phyloP scores from a whole-genome alignment of 2,329 filamentous ascomycete species.

The Clarireedia hainanense region DNA sequence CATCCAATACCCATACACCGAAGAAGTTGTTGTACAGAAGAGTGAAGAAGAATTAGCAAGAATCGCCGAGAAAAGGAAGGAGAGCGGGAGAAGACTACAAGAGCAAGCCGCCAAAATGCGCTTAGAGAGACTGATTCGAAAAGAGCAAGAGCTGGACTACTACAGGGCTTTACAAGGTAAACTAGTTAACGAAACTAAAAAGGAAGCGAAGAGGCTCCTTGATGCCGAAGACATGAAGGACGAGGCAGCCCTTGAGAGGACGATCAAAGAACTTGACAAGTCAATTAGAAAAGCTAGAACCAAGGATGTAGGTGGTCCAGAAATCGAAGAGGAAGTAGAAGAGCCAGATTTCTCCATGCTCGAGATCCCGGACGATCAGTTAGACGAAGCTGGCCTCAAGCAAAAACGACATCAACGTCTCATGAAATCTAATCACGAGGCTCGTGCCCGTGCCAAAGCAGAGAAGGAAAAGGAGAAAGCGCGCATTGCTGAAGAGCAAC shows the following conservation, averaged over 20 bases:
- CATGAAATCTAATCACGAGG: constrained; percentile 91
- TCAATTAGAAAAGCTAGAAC: constrained; percentile 84
- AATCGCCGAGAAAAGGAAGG: constrained; percentile 89
- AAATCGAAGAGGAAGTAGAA: constrained; percentile 71
- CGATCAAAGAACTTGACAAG: constrained; percentile 83
- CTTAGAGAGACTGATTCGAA: constrained; percentile 87
- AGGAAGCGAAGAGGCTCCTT: constrained; percentile 77
- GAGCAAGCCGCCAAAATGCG: constrained; percentile 98
- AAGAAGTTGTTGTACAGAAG: constrained; percentile 85
- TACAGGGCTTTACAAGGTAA: constrained; percentile 75
- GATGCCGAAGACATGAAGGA: constrained; percentile 91
- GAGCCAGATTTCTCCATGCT: constrained; percentile 80
- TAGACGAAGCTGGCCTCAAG: constrained; percentile 86
- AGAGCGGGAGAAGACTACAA: constrained; percentile 83
- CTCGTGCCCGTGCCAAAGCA: constrained; percentile 83
- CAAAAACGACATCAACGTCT: constrained; percentile 88
- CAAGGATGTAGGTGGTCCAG: constrained; percentile 80
- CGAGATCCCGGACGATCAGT: constrained; percentile 81
- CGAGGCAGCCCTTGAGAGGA: constrained; percentile 75
- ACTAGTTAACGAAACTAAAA: constrained; percentile 73
- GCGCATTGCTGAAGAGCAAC: constrained; percentile 72
- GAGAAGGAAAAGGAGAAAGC: constrained; percentile 94
- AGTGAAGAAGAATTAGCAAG: constrained; percentile 86
- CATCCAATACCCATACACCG: constrained; percentile 88
- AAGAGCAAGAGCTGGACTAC: constrained; percentile 92